Percentiles rank a stretch among this genome's conserved stretches.
Conservation (phyloP, 2,329 filamentous ascomycete genomes). For the Pyrenophora tritici-repentis region DNA sequence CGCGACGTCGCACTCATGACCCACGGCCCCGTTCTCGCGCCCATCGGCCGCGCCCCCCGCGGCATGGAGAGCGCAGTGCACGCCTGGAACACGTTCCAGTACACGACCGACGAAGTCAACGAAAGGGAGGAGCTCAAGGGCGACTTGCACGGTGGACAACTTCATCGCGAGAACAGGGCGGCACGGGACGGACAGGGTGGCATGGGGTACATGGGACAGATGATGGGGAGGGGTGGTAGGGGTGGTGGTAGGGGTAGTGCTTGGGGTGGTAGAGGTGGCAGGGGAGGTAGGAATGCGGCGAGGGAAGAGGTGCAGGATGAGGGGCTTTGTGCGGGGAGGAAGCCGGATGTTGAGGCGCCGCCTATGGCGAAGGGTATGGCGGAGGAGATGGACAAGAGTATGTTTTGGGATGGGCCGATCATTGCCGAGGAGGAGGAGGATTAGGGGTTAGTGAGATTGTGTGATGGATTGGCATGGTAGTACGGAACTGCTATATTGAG, state of each 20-base stretch:
- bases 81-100: constrained; percentile 38
- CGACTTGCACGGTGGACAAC: constrained; percentile 41
- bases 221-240: background rate
- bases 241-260: background rate
- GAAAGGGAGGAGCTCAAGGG: constrained; percentile 39
- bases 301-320: background rate
- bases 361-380: constrained; percentile 38
- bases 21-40: constrained; percentile 20
- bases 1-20: constrained; percentile 32
- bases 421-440: constrained; percentile 23
- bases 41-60: constrained; percentile 28
- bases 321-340: constrained; percentile 26
- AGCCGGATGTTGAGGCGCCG: constrained; percentile 20
- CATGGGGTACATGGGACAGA: background rate
- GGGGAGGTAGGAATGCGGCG: constrained; percentile 7
- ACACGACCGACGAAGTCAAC: constrained; percentile 31
- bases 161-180: constrained; percentile 41
- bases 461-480: too few species aligned
- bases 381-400: constrained; percentile 33
- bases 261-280: constrained; percentile 3
- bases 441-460: too few species aligned
- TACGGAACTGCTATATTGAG: too few species aligned
- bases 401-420: constrained; percentile 39
- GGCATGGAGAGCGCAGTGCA: constrained; percentile 36
- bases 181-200: constrained; percentile 11